Conservation (phyloP, 805 yeast species). For the Ogataea nakhonphanomensis region DNA sequence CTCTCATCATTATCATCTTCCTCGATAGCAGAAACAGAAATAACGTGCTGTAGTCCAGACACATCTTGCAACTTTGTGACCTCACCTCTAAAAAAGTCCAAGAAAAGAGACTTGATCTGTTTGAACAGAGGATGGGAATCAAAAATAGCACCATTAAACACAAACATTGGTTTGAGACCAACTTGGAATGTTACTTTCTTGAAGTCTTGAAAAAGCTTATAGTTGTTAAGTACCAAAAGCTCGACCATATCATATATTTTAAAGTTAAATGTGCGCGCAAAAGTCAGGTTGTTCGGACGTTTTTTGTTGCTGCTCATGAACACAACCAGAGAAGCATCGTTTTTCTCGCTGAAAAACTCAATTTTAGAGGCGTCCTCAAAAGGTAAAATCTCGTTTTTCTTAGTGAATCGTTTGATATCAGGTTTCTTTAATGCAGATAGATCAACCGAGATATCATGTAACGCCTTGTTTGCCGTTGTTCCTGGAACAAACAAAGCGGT, state of each 20-base stretch:
- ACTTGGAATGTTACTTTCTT: conserved; percentile 73
- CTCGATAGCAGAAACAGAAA: conserved; percentile 72
- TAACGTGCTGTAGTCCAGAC: conserved; percentile 90
- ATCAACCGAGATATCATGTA: conserved; percentile 89
- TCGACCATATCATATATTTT: conserved; percentile 94
- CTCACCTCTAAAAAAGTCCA: conserved; percentile 89
- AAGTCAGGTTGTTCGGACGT: conserved; percentile 87
- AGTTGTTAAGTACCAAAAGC: conserved; percentile 64
- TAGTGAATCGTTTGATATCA: conserved; percentile 76
- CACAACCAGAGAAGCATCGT: conserved; percentile 83
- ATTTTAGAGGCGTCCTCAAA: conserved; percentile 84
- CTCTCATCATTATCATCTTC: conserved; percentile 73
- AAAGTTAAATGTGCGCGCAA: conserved; percentile 84
- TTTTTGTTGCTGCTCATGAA: conserved; percentile 80
- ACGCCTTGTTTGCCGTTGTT: conserved; percentile 65
- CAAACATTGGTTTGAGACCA: conserved; percentile 92
- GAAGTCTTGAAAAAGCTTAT: conserved; percentile 76
- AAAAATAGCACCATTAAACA: conserved; percentile 88
- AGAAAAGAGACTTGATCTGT: conserved; percentile 81
- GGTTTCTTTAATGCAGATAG: conserved; percentile 90
- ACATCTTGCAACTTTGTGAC: conserved; percentile 81
- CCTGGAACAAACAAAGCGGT: conserved; percentile 92
- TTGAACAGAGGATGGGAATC: conserved; percentile 83
- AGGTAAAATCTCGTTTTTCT: conserved; percentile 86
- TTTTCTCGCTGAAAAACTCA: conserved; percentile 93